These are phyloP conservation scores for Mortierella sp. DNA, from an alignment of 371 early-diverging fungal genomes.

Conservation along the genomic window DNA sequence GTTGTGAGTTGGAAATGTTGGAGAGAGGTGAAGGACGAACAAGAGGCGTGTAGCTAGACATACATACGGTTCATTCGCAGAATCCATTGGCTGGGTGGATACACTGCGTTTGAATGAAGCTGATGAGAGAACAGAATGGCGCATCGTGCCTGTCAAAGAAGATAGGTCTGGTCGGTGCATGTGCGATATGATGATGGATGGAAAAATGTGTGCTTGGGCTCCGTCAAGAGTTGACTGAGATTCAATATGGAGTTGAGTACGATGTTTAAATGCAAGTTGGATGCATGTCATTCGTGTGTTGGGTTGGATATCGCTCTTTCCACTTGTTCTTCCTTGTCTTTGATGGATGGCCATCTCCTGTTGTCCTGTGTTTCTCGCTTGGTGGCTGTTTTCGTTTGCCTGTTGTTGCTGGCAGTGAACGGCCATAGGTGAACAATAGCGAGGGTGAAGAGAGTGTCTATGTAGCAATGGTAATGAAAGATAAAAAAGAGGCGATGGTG, in stretches of 20 bases:
- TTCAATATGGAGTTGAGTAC: neutral
- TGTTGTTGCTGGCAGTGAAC: neutral
- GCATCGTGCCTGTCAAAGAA: neutral
- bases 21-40: neutral
- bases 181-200: neutral
- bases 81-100: neutral
- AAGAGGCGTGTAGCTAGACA: too few species aligned
- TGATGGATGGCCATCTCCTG: neutral
- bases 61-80: neutral
- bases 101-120: neutral
- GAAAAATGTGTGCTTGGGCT: constrained; percentile 8
- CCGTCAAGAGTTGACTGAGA: neutral
- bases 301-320: too few species aligned
- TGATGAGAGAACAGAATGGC: neutral
- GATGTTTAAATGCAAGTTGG: neutral
- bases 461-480: neutral
- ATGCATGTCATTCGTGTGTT: neutral
- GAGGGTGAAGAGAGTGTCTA: neutral
- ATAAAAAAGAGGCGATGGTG: neutral
- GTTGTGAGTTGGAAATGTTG: neutral
- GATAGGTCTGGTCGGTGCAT: neutral
- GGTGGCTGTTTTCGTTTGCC: neutral
- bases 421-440: too few species aligned
- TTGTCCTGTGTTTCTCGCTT: neutral
- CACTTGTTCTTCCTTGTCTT: neutral